Evolutionary conservation across 108 stramenopile species (phyloP).

Genomic region (Fragilariopsis cylindrus): DNA sequence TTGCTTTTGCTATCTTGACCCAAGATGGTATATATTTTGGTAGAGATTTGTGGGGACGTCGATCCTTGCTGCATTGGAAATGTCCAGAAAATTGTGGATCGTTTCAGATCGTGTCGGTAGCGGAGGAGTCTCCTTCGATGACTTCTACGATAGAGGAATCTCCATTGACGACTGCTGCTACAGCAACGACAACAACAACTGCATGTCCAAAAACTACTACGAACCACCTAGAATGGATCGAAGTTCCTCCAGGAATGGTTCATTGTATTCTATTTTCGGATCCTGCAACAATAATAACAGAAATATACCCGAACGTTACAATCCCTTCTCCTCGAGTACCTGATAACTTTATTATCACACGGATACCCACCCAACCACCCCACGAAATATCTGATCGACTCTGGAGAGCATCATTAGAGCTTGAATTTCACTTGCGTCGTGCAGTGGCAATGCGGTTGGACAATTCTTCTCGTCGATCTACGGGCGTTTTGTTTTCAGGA

Average conservation of each 20-base stretch:
- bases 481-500: slow-evolving; percentile 95
- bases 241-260: slow-evolving; percentile 65
- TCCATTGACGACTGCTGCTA: not conserved
- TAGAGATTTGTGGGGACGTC: slow-evolving; percentile 65
- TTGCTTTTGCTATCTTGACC: slow-evolving; percentile 38
- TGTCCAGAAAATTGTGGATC: slow-evolving; percentile 24
- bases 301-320: not conserved
- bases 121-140: not conserved
- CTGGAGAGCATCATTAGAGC: slow-evolving; percentile 36
- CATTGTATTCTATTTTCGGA: slow-evolving; percentile 39
- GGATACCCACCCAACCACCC: slow-evolving; percentile 17
- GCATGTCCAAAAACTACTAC: not conserved
- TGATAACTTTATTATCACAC: slow-evolving; percentile 1
- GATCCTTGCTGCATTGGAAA: slow-evolving; percentile 54
- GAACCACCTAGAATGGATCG: slow-evolving; percentile 39
- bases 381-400: slow-evolving; percentile 29
- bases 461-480: slow-evolving; percentile 22
- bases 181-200: not conserved
- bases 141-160: not conserved
- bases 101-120: slow-evolving; percentile 36
- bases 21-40: slow-evolving; percentile 53
- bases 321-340: not conserved
- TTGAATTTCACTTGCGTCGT: slow-evolving; percentile 44
- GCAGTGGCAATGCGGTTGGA: slow-evolving; percentile 60
- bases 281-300: slow-evolving; percentile 13